phyloP scores from a whole-genome alignment of 257 asterid genomes.

The Gentiana dahurica region DNA sequence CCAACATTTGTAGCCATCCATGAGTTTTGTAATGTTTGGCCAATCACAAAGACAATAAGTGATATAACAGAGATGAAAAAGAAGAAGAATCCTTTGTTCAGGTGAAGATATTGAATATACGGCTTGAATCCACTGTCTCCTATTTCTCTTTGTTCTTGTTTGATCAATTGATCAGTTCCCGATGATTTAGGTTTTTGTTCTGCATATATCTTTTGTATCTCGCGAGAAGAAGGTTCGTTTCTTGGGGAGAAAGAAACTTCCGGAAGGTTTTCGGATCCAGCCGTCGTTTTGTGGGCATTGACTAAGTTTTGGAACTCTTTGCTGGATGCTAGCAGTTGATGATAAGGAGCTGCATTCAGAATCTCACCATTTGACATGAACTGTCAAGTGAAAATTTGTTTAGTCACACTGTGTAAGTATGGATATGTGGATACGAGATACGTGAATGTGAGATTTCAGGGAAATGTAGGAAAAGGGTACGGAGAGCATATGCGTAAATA shows the following conservation, averaged over 20 bases:
- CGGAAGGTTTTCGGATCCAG: conserved; percentile 35
- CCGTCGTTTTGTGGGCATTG: conserved; percentile 57
- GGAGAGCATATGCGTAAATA: too few relatives aligned
- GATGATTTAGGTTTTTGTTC: conserved; percentile 24
- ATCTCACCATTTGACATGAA: conserved; percentile 69
- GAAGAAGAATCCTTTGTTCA: conserved; percentile 29
- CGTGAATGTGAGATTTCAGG: too few relatives aligned
- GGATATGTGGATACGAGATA: too few relatives aligned
- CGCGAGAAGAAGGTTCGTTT: conserved; percentile 20
- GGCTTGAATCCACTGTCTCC: conserved; percentile 35
- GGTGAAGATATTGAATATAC: conserved; percentile 29
- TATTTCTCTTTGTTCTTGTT: conserved; percentile 35
- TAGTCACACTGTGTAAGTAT: not conserved
- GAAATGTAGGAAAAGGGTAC: too few relatives aligned
- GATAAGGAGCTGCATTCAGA: conserved; percentile 45
- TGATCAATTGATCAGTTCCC: conserved; percentile 32
- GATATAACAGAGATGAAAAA: conserved; percentile 19
- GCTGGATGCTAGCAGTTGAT: conserved; percentile 47
- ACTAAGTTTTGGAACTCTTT: conserved; percentile 63
- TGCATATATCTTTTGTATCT: conserved; percentile 26
- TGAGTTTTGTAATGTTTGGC: conserved; percentile 34
- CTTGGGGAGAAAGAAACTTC: conserved; percentile 14
- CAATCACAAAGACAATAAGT: conserved; percentile 30
- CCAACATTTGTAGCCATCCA: conserved; percentile 37
- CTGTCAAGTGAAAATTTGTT: conserved; percentile 21